phyloP scores from a whole-genome alignment of 441 rosid species.

The Iberis amara region DNA sequence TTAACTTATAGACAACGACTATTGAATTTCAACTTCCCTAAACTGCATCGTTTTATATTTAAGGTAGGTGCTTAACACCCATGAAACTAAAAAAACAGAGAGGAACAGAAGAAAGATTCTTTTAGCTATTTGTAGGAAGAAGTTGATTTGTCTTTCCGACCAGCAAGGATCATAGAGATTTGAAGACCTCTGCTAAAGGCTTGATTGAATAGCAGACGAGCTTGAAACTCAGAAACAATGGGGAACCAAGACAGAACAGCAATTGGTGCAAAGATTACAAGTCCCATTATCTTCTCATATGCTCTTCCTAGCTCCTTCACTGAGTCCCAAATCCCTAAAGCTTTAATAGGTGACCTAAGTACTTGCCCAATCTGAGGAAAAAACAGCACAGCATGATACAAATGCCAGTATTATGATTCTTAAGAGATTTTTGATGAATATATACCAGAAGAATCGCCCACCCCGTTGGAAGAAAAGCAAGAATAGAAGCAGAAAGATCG shows the following conservation, averaged over 20 bases:
- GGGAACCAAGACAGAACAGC: slow-evolving; percentile 87
- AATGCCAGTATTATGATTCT: neutral
- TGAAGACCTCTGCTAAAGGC: slow-evolving; percentile 90
- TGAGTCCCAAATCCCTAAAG: slow-evolving; percentile 68
- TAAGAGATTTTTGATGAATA: neutral
- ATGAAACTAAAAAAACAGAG: slow-evolving; percentile 3
- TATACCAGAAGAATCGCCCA: slow-evolving; percentile 92
- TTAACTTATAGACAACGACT: neutral
- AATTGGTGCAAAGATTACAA: slow-evolving; percentile 55
- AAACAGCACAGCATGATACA: neutral
- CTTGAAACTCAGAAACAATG: slow-evolving; percentile 74
- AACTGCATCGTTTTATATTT: neutral
- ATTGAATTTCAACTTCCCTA: slow-evolving; percentile 6
- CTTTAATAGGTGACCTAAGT: slow-evolving; percentile 42
- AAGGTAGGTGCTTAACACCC: neutral
- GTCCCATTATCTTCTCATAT: slow-evolving; percentile 77
- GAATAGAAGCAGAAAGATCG: slow-evolving; percentile 68
- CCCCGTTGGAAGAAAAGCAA: slow-evolving; percentile 87
- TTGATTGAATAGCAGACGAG: slow-evolving; percentile 86
- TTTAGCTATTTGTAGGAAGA: slow-evolving; percentile 23
- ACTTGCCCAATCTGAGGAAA: slow-evolving; percentile 71
- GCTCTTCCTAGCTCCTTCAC: slow-evolving; percentile 81
- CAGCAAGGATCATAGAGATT: slow-evolving; percentile 78
- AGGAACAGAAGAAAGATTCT: neutral
- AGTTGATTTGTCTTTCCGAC: slow-evolving; percentile 49